Conservation (phyloP, 768 basidiomycete genomes). For the Chalciporus sphaerocephalus region DNA sequence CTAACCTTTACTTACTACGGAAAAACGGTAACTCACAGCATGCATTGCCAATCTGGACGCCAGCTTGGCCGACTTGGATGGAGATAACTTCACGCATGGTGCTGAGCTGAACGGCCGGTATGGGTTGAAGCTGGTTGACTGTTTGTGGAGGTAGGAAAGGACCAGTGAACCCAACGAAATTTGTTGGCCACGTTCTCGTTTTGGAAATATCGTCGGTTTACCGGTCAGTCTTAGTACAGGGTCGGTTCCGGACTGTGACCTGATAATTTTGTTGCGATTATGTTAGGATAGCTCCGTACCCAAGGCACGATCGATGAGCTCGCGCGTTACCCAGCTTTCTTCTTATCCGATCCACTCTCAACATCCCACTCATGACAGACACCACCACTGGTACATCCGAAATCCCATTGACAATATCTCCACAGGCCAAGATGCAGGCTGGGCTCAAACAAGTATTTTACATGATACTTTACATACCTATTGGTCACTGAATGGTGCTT, state of each 20-base stretch:
- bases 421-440: slow-evolving; percentile 16
- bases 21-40: slow-evolving; percentile 64
- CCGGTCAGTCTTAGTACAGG: slow-evolving; percentile 8
- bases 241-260: slow-evolving; percentile 10
- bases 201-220: slow-evolving; percentile 23
- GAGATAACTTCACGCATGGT: slow-evolving; percentile 93
- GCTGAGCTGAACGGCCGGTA: slow-evolving; percentile 8
- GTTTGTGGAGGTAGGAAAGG: slow-evolving; percentile 15
- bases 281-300: too few relatives aligned
- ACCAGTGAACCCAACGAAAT: slow-evolving; percentile 15
- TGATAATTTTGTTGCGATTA: slow-evolving; percentile 19
- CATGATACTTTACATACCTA: not conserved
- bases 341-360: slow-evolving; percentile 3
- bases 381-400: not conserved
- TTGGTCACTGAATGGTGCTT: not conserved
- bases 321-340: not conserved
- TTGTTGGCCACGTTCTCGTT: slow-evolving; percentile 20
- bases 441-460: slow-evolving; percentile 28
- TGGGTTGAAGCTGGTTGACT: slow-evolving; percentile 12
- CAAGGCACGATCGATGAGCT: slow-evolving; percentile 8
- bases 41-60: slow-evolving; percentile 91
- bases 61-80: slow-evolving; percentile 95
- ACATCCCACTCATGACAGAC: slow-evolving; percentile 1
- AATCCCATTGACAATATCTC: slow-evolving; percentile 10
- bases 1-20: not conserved